Base-by-base conservation (phyloP, 257 asterid species). In the Mentha longifolia region DNA sequence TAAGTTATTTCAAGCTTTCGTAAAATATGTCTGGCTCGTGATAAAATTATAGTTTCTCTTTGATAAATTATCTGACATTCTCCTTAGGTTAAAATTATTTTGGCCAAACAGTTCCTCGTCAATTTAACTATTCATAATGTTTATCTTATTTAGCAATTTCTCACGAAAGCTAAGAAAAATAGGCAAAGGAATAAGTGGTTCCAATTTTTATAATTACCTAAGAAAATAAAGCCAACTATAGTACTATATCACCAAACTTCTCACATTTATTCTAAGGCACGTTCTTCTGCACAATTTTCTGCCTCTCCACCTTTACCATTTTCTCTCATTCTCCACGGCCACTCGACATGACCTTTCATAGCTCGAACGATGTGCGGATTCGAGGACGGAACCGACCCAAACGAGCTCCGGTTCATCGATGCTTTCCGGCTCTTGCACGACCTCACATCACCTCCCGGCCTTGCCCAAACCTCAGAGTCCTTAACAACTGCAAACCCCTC, bases 311-410 rank as follows among this genome's bases (percentile, higher is more conserved):
- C 70, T 76, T 76, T 81, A 46, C 74, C 70, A 6, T 37, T 39
- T 80, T 78, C 81, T 31, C 45, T 77, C 43, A 56, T 70, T 61
- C 74, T 82, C 17, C 79, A 70, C n/a, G 90, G 89, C 91, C 92
- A 83, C 79, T 81, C 88, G 7, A 77, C 77, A 49, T 80, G 81
- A 16, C 89, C 90, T 80, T 78, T 81, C 90, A 86, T 83, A 11
- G 84, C 88, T 76, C 87, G 84, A 59, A 79, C 68, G 0, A 82
- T 74, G 19, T 83, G 89, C 28, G 87, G 92, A 68, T 88, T 83
- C 56, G 59, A 54, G 5, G 14, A n/a, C 5, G 51, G 0, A 1
- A n/a, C 2, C 54, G 54, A 47, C 54, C 54, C 7, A 7, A 13
- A 5, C 54, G 22, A 47, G 17, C 54, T 47, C 54, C 20, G 10